phyloP scores from a whole-genome alignment of 805 yeast species.

The Yarrowia alimentaria region DNA sequence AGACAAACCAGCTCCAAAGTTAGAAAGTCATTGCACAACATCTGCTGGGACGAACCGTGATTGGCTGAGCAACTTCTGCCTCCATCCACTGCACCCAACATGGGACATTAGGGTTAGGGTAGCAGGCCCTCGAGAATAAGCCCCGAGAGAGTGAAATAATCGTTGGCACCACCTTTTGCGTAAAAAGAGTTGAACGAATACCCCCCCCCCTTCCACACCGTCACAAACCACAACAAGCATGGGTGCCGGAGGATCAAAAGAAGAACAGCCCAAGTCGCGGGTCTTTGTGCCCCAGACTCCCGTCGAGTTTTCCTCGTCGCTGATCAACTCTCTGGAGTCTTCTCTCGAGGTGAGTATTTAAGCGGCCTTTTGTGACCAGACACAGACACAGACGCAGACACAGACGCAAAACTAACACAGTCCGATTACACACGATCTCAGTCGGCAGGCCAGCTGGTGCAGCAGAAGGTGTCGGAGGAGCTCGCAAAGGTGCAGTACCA shows the following conservation, averaged over 20 bases:
- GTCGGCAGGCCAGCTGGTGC: constrained; percentile 38
- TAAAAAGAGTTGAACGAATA: background rate
- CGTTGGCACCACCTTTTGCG: constrained; percentile 6
- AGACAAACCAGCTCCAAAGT: background rate
- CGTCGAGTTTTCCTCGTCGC: constrained; percentile 38
- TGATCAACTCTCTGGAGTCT: constrained; percentile 39
- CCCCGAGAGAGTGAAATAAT: constrained; percentile 12
- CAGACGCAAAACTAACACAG: constrained; percentile 21
- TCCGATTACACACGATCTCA: constrained; percentile 43
- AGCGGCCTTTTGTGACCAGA: no score
- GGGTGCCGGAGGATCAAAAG: constrained; percentile 37
- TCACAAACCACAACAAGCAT: constrained; percentile 29
- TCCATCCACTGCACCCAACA: no score
- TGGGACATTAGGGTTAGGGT: constrained; percentile 15
- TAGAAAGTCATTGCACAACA: background rate
- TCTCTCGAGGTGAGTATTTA: constrained; percentile 35
- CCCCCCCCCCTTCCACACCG: no score
- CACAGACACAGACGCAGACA: no score
- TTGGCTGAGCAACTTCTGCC: background rate
- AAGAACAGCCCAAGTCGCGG: constrained; percentile 31
- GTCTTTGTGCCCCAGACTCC: constrained; percentile 40
- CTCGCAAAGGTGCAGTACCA: constrained; percentile 38
- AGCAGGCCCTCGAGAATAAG: no score
- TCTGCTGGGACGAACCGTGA: no score
- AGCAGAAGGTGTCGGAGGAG: constrained; percentile 40